These are phyloP conservation scores for Exophiala oligosperma DNA, from an alignment of 2,329 filamentous ascomycete genomes.

Conservation along the genomic window DNA sequence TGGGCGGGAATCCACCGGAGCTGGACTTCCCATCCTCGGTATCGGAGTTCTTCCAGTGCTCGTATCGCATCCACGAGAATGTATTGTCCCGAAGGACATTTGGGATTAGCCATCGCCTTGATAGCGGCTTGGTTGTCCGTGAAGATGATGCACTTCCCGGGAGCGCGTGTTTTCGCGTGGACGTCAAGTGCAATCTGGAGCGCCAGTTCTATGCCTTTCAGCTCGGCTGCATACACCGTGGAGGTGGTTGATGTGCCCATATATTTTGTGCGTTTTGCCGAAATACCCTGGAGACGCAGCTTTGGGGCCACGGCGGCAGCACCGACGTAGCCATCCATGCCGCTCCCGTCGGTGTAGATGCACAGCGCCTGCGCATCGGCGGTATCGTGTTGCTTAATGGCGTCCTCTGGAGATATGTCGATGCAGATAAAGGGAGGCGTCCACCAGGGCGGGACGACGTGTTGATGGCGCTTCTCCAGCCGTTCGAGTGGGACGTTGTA, in stretches of 20 bases:
- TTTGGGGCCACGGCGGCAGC: constrained; percentile 27
- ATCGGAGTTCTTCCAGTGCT: constrained; percentile 5
- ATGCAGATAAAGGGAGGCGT: too few species aligned
- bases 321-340: constrained; percentile 31
- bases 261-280: constrained; percentile 27
- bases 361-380: constrained; percentile 1
- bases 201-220: constrained; percentile 31
- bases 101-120: constrained; percentile 31
- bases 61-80: constrained; percentile 21
- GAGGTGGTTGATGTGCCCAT: constrained; percentile 31
- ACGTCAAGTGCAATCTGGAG: constrained; percentile 30
- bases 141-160: constrained; percentile 31
- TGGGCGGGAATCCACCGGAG: constrained; percentile 15
- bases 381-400: too few species aligned
- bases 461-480: constrained; percentile 25
- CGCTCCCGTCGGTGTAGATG: constrained; percentile 29
- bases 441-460: constrained; percentile 11
- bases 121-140: constrained; percentile 37
- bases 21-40: constrained; percentile 14
- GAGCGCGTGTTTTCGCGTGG: constrained; percentile 10
- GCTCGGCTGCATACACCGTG: constrained; percentile 34
- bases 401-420: too few species aligned
- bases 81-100: constrained; percentile 33
- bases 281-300: constrained; percentile 1
- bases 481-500: constrained; percentile 17